Evolutionary conservation across 495 filamentous ascomycete genomes (phyloP).

Genomic region (Penicillium pulvis): DNA sequence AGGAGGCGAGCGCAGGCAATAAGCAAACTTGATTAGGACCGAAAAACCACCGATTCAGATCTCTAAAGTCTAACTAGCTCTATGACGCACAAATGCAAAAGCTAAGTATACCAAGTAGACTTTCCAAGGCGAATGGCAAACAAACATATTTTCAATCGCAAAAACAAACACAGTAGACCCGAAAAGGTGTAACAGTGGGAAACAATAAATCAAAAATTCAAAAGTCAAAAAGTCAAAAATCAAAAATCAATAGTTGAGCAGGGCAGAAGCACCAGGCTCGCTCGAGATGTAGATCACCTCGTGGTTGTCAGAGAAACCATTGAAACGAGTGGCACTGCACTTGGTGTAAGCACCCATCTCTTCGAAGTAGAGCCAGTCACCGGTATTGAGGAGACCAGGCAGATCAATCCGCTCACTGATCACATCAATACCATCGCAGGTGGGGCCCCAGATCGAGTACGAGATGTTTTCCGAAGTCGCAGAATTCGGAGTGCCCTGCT

Average conservation of each 20-base stretch:
- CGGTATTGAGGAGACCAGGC: constrained; percentile 73
- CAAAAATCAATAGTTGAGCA: constrained; percentile 56
- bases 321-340: constrained; percentile 96
- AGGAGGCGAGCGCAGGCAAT: background rate
- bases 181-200: background rate
- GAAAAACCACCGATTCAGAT: background rate
- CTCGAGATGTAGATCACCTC: constrained; percentile 93
- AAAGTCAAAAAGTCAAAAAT: background rate
- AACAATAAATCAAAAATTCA: background rate
- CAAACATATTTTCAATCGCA: background rate
- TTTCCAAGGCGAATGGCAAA: background rate
- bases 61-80: constrained; percentile 4
- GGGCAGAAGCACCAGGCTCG: constrained; percentile 80
- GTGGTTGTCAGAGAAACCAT: constrained; percentile 93
- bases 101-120: background rate
- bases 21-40: background rate
- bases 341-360: constrained; percentile 98
- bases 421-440: constrained; percentile 96
- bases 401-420: constrained; percentile 78
- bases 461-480: constrained; percentile 47
- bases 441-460: constrained; percentile 98
- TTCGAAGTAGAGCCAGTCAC: constrained; percentile 98
- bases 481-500: constrained; percentile 50
- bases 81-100: constrained; percentile 2
- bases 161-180: background rate